A percentile compares a stretch with the other conserved stretches of the same genome.
Evolutionary conservation across 2,329 filamentous ascomycete species (phyloP).

Genomic region (Metarhizium anisopliae): DNA sequence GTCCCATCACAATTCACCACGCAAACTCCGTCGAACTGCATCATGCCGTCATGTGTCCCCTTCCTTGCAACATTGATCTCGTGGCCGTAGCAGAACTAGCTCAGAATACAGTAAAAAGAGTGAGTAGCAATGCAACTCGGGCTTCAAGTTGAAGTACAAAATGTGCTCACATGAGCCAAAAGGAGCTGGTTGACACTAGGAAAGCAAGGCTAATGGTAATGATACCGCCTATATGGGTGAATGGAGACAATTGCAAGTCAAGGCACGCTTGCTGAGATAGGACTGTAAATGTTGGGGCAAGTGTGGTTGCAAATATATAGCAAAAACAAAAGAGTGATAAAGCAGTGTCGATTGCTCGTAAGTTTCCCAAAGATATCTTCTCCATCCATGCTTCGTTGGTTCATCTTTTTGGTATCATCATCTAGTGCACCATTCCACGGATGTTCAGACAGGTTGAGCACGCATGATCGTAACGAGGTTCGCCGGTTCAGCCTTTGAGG

Average conservation of each 20-base stretch:
- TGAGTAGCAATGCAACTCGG: background rate
- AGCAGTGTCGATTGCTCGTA: background rate
- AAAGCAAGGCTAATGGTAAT: background rate
- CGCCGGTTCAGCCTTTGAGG: background rate
- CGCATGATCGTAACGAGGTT: background rate
- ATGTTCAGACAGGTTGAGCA: background rate
- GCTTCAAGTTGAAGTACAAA: background rate
- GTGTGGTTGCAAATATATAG: background rate
- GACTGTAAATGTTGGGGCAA: background rate
- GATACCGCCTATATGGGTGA: background rate
- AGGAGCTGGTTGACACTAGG: background rate
- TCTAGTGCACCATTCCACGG: background rate
- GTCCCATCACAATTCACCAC: background rate
- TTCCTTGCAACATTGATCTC: background rate
- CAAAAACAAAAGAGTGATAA: background rate
- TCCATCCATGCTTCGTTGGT: background rate
- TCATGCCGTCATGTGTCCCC: background rate
- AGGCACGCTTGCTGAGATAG: background rate
- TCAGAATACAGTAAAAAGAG: background rate
- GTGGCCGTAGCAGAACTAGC: background rate
- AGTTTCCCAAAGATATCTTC: background rate
- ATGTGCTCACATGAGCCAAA: background rate
- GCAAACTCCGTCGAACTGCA: background rate
- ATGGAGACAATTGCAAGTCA: background rate
- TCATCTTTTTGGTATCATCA: background rate